Base-by-base conservation (phyloP, 441 rosid species). In the Macaranga tanarius region DNA sequence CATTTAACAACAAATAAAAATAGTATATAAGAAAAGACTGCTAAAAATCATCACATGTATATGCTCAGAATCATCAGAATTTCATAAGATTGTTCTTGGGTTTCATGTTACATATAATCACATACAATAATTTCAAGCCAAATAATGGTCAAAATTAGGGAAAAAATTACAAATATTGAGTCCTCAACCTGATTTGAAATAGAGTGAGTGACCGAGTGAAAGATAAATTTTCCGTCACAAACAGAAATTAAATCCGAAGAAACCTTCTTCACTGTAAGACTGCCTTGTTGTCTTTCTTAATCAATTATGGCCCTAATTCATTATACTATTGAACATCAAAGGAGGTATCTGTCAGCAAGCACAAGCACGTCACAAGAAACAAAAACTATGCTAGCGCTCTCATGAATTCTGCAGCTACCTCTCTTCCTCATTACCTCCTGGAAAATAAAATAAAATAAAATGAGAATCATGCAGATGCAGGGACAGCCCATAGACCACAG, bases 191-290 rank as follows among this genome's bases (percentile, higher is more conserved):
- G 97, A 67, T 73, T 90, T 20, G 90, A 86, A 65, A 71, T 87
- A 45, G 90, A 85, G 82, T 86, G 95, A 31, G 92, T 83, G 81
- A 95, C 87, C 16, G 96, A 86, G 77, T 95, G 95, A 62, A 91
- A 92, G 13, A 83, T 79, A 69, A 92, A 93, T 9, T 82, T 81
- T 55, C 92, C 86, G 71, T 89, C 95, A 34, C 86, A 85, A 73
- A 90, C 73, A 2, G n/a, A n/a, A n/a, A n/a, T n/a, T n/a, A n/a
- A n/a, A n/a, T n/a, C n/a, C n/a, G n/a, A n/a, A n/a, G n/a, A 87
- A 72, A 84, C 79, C 79, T 85, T 90, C 81, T 72, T 87, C 38
- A 83, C 87, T 1, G 78, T 73, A 78, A 76, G 83, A 59, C 83
- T 79, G 42, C 76, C 79, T 62, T 79, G n/a, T n/a, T n/a, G 90